Percentiles rank a stretch among this genome's conserved stretches.
Evolutionary conservation across 1,284 basidiomycete genomes (phyloP).

Genomic region (Termitomyces sp.): DNA sequence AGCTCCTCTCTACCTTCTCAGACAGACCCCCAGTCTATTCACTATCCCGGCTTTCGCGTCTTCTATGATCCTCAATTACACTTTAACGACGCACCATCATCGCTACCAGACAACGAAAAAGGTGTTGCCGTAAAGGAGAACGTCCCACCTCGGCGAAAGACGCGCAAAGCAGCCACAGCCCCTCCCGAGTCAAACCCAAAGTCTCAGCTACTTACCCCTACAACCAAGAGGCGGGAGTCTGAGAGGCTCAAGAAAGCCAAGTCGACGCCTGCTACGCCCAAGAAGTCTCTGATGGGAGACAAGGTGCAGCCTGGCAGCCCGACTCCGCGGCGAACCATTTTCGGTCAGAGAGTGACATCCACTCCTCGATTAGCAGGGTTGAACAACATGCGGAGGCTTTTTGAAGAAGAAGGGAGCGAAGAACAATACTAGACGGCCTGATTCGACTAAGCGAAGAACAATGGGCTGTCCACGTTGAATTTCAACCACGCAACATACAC

Average conservation of each 20-base stretch:
- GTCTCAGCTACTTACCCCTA: conserved; percentile 1
- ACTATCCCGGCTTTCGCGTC: conserved; percentile 70
- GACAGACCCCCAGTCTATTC: conserved; percentile 54
- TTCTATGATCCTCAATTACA: conserved; percentile 46
- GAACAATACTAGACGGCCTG: conserved; percentile 15
- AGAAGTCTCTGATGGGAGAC: conserved; percentile 13
- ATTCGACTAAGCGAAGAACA: background rate
- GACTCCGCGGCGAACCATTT: conserved; percentile 23
- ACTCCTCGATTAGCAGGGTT: conserved; percentile 20
- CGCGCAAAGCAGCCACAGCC: conserved; percentile 34
- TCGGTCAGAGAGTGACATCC: conserved; percentile 14
- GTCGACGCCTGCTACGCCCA: conserved; percentile 27
- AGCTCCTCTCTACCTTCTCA: conserved; percentile 30
- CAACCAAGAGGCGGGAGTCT: conserved; percentile 21
- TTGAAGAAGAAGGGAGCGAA: conserved; percentile 30
- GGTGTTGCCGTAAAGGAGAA: conserved; percentile 53
- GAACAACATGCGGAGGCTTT: conserved; percentile 24
- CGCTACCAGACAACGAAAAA: conserved; percentile 17
- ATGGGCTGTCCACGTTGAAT: background rate
- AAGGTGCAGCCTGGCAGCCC: conserved; percentile 16
- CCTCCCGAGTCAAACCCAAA: conserved; percentile 19
- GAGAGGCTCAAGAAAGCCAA: conserved; percentile 23
- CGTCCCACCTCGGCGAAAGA: conserved; percentile 36
- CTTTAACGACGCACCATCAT: conserved; percentile 8
- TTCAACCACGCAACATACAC: background rate